phyloP scores from a whole-genome alignment of 345 rosid species.

The Eucalyptus globulus region DNA sequence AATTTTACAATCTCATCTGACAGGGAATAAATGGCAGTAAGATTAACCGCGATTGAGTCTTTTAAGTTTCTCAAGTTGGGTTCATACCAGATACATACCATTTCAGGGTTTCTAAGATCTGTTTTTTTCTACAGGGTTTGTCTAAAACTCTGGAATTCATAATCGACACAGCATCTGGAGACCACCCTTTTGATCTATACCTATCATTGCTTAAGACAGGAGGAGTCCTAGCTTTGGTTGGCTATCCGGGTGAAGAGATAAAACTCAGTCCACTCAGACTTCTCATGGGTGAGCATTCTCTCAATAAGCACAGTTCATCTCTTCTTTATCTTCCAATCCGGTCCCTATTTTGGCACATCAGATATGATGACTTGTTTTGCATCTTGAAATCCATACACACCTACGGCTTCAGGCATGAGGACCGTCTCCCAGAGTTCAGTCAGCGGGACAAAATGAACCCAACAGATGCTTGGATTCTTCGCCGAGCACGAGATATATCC shows the following conservation, averaged over 20 bases:
- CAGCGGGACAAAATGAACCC: slow-evolving; percentile 12
- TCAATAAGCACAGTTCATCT: background rate
- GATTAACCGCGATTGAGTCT: background rate
- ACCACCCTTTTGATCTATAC: slow-evolving; percentile 65
- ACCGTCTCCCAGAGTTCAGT: slow-evolving; percentile 8
- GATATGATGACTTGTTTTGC: background rate
- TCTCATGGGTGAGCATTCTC: background rate
- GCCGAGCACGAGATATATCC: slow-evolving; percentile 11
- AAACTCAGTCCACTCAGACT: slow-evolving; percentile 15
- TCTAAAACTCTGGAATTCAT: slow-evolving; percentile 63
- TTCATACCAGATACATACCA: background rate
- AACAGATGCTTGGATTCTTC: slow-evolving; percentile 22
- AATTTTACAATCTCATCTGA: slow-evolving; percentile 16
- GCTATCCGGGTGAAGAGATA: slow-evolving; percentile 11
- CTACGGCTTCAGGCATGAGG: slow-evolving; percentile 2
- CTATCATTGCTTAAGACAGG: slow-evolving; percentile 34
- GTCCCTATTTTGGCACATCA: background rate
- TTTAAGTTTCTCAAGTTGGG: background rate
- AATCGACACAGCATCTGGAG: slow-evolving; percentile 75
- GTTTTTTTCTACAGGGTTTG: slow-evolving; percentile 16
- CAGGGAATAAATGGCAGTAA: slow-evolving; percentile 56
- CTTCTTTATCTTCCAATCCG: background rate
- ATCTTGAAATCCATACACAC: background rate
- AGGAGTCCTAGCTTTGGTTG: slow-evolving; percentile 15
- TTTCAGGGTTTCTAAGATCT: background rate